phyloP scores from a whole-genome alignment of 1,284 basidiomycete genomes.

The Dichomitus squalens region DNA sequence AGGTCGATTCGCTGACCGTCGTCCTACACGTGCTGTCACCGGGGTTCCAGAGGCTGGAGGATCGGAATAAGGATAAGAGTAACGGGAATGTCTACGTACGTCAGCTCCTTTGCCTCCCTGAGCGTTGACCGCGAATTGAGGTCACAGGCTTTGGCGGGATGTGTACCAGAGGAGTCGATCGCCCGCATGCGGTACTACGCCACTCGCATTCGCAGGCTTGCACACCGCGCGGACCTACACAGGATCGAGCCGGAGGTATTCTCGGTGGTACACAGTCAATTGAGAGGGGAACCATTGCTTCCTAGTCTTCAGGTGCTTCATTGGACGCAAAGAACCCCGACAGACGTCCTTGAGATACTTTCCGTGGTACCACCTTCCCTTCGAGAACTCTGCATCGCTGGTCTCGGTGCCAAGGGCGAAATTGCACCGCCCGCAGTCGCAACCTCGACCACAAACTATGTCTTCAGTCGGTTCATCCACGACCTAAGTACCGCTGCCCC shows the following conservation, averaged over 20 bases:
- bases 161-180: not conserved
- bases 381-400: constrained; percentile 3
- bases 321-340: constrained; percentile 3
- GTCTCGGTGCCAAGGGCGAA: not conserved
- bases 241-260: not conserved
- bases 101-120: not conserved
- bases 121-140: not conserved
- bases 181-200: constrained; percentile 12
- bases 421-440: not conserved
- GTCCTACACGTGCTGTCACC: constrained; percentile 5
- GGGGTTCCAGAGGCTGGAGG: not conserved
- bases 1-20: constrained; percentile 7
- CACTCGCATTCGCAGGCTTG: constrained; percentile 3
- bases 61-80: not conserved
- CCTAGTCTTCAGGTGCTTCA: constrained; percentile 2
- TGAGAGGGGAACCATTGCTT: constrained; percentile 1
- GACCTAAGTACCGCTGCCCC: constrained; percentile 1
- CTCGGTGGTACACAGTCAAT: not conserved
- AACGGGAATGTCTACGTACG: constrained; percentile 1
- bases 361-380: constrained; percentile 6
- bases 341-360: constrained; percentile 5
- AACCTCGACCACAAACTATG: not conserved
- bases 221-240: constrained; percentile 3
- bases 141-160: not conserved
- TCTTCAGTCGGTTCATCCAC: constrained; percentile 5